Percentiles rank a stretch among this genome's conserved stretches.
phyloP scores from a whole-genome alignment of 345 rosid genomes.

The Arabidopsis suecica region DNA sequence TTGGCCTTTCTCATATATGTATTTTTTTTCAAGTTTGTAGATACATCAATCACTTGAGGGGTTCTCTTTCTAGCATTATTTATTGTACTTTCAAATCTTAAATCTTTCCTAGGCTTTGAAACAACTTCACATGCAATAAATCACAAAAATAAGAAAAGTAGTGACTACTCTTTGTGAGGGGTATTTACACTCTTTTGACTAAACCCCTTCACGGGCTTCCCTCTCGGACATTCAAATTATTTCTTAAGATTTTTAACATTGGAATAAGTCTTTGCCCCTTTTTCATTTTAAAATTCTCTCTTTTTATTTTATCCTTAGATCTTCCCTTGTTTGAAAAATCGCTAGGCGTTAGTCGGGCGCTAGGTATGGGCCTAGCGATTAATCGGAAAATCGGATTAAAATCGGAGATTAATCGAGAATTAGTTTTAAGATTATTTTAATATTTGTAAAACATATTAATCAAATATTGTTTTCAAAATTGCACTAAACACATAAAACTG shows the following conservation, averaged over 20 bases:
- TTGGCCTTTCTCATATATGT: not conserved
- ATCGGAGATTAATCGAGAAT: too few relatives aligned
- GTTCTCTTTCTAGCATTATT: too few relatives aligned
- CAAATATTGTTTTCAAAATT: too few relatives aligned
- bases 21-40: not conserved
- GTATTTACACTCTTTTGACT: conserved; percentile 15
- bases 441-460: too few relatives aligned
- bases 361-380: too few relatives aligned
- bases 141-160: not conserved
- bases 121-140: conserved; percentile 6
- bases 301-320: not conserved
- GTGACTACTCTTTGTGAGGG: not conserved
- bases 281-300: not conserved
- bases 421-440: too few relatives aligned
- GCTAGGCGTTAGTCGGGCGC: too few relatives aligned
- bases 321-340: too few relatives aligned
- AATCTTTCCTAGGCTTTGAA: not conserved
- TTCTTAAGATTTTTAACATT: not conserved
- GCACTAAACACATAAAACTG: too few relatives aligned
- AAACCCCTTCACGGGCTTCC: not conserved
- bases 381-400: too few relatives aligned
- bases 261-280: not conserved
- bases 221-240: conserved; percentile 1
- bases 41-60: not conserved
- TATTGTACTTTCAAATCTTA: not conserved